Conservation (phyloP, 768 basidiomycete species). For the Nevesoporus exiguus region DNA sequence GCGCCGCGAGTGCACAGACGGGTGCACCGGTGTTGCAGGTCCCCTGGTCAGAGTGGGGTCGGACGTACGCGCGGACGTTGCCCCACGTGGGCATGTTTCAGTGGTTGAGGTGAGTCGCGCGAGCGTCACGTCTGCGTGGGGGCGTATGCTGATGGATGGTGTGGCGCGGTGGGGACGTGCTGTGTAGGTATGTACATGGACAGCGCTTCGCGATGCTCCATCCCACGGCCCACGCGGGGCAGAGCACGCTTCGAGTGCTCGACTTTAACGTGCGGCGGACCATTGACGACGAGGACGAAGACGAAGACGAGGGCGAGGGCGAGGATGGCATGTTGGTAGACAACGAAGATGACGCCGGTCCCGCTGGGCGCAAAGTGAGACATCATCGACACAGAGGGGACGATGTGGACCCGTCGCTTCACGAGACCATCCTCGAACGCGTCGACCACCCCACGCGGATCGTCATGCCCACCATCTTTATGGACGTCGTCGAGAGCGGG, state of each 20-base stretch:
- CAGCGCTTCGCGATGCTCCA: slow-evolving; percentile 34
- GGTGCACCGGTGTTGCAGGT: slow-evolving; percentile 1
- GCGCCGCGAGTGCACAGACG: not conserved
- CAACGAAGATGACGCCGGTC: not conserved
- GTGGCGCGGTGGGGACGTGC: too few species aligned
- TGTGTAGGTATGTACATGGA: slow-evolving; percentile 46
- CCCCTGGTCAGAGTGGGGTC: slow-evolving; percentile 42
- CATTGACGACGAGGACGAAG: not conserved
- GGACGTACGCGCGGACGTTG: slow-evolving; percentile 32
- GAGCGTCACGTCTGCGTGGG: too few species aligned
- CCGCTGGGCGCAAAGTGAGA: too few species aligned
- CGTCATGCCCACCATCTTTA: slow-evolving; percentile 22
- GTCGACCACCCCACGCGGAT: slow-evolving; percentile 13
- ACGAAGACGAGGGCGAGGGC: not conserved
- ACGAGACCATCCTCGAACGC: not conserved
- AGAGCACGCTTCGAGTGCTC: slow-evolving; percentile 21
- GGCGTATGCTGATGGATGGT: too few species aligned
- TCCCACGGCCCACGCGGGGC: slow-evolving; percentile 2
- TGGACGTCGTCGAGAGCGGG: slow-evolving; percentile 21
- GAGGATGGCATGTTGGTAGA: too few species aligned
- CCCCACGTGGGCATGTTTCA: slow-evolving; percentile 29
- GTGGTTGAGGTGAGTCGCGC: slow-evolving; percentile 37
- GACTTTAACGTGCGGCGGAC: slow-evolving; percentile 30
- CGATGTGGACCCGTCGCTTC: not conserved
- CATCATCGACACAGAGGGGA: too few species aligned